Evolutionary conservation across 768 basidiomycete genomes (phyloP), one percentile per base, ranked within the genome.

Genomic region (Russula vinacea): DNA sequence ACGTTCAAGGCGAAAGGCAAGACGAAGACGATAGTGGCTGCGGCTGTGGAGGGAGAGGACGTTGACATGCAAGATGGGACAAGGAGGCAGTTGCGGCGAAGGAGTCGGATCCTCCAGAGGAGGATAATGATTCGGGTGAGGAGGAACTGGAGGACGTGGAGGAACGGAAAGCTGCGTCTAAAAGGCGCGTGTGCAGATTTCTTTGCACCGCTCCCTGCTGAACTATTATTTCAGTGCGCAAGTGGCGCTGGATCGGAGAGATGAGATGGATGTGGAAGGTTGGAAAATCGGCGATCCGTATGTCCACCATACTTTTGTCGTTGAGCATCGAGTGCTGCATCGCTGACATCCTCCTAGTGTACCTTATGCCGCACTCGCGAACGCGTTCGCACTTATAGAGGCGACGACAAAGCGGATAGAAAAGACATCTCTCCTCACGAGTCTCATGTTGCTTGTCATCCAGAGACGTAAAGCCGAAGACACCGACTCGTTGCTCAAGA

Each of bases 341-440:
- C 33, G 32, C 19, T 35, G 50, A 44, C 10, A 53, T 16, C 65
- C 8, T 24, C 22, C 24, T 33, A 98, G 95, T 4, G 89, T 98
- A 13, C 97, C 97, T 0, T 99, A 99, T 72, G 89, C 92, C 19
- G 92, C 97, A 7, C 82, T 99, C 40, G 86, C 94, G 10, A 88
- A 92, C 68, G 84, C 89, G 0, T 98, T 98, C 73, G 81, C 86
- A 19, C 76, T 90, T 35, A 98, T 99, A 66, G 95, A 97, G 74
- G 84, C 85, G 5, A 99, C 97, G 10, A 98, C 94, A 1, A 98
- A 98, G 71, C 89, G 97, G 22, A 76, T 97, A 52, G 94, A 97
- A 74, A 99, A 98, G 74, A 91, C 85, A 3, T 83, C 92, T 0
- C 79, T 94, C 65, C 83, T 99, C 10, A 98, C 94, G 0, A 81